Base-by-base conservation (phyloP, 306 rosid species). In the Quercus parvula region DNA sequence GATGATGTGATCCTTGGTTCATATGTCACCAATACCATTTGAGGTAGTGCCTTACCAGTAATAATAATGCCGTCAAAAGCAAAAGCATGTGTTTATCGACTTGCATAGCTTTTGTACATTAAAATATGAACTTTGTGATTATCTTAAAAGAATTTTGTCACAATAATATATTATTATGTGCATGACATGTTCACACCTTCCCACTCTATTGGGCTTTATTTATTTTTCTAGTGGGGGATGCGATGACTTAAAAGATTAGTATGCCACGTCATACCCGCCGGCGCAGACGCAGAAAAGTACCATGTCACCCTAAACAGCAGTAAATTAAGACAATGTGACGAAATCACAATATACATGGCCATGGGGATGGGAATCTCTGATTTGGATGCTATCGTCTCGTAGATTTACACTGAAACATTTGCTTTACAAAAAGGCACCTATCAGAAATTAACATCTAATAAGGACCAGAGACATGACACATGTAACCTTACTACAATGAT, bases 241-340 rank as follows among this genome's bases (percentile, higher is more conserved):
- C 77, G 52, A 77, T 63, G 83, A 85, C 87, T 78, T 38, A 44
- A 41, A 41, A 71, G 89, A 88, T 90, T 81, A 81, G 59, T 80
- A 67, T 66, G 81, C 85, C 89, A 78, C 84, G 54, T 81, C 89
- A 81, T 57, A 5, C 17, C 20, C 3, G 18, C 33, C 56, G 12
- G 33, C n/a, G 74, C 51, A 30, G 9, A 13, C 19, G 71, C 19
- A 63, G 5, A 70, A 80, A 75, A 79, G 71, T 62, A 83, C 68
- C 76, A 73, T 75, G 70, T 80, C 85, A 82, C 67, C 28, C 17
- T 56, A 30, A 27, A 73, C 44, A 75, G 59, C 55, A 70, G 75
- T 72, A 74, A 63, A 62, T 78, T 59, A 81, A 82, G 84, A 83
- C 86, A 79, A 80, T 70, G 73, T 62, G 82, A 81, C 83, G 82